Conservation (phyloP, 805 yeast species). For the Ogataea thermomethanolica region DNA sequence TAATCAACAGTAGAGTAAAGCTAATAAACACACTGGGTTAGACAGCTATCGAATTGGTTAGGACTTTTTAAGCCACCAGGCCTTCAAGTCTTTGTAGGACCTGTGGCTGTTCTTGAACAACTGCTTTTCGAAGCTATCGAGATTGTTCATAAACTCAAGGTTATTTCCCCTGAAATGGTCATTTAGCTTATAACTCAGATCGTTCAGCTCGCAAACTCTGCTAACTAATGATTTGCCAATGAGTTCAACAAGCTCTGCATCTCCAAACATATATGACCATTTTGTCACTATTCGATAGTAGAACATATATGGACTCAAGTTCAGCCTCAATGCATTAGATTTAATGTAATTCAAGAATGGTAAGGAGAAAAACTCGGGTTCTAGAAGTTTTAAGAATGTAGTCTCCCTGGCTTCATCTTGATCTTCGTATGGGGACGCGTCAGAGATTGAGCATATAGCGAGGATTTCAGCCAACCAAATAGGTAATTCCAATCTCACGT, state of each 20-base stretch:
- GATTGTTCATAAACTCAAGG: constrained; percentile 50
- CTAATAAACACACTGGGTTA: too few relatives aligned
- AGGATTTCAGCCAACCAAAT: constrained; percentile 83
- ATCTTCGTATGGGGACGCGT: constrained; percentile 28
- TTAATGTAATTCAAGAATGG: constrained; percentile 80
- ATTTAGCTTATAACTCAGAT: constrained; percentile 48
- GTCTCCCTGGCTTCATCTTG: constrained; percentile 33
- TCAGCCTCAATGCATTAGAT: constrained; percentile 41
- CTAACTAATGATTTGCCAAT: constrained; percentile 49
- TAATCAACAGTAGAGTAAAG: too few relatives aligned
- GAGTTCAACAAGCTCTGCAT: constrained; percentile 53
- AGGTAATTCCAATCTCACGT: constrained; percentile 73
- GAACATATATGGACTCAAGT: constrained; percentile 24
- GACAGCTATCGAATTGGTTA: too few relatives aligned
- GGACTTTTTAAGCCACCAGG: constrained; percentile 22
- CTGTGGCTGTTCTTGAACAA: constrained; percentile 53
- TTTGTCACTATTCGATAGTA: constrained; percentile 68
- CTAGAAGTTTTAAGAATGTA: constrained; percentile 62
- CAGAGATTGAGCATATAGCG: constrained; percentile 45
- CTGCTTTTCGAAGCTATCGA: constrained; percentile 74
- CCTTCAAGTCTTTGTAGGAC: constrained; percentile 27
- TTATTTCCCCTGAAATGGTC: constrained; percentile 29
- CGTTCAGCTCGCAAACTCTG: constrained; percentile 70
- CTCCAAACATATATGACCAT: constrained; percentile 74
- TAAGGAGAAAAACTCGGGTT: constrained; percentile 65